Evolutionary conservation across 1,139 yeast genomes (phyloP).

Genomic region (Lipomyces yarrowii): DNA sequence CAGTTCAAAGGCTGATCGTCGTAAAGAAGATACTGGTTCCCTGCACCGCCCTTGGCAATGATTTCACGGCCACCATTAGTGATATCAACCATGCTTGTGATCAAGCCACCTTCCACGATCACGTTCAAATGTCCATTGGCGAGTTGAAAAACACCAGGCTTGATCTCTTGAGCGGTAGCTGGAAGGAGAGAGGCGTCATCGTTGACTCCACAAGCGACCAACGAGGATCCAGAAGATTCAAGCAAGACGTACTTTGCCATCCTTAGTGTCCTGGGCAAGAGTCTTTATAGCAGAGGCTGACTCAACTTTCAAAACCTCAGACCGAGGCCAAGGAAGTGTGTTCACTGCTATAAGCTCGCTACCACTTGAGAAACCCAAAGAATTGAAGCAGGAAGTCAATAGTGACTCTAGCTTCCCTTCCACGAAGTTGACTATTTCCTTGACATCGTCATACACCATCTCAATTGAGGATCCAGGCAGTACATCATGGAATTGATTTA

Average conservation of each 20-base stretch:
- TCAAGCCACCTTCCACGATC: neutral
- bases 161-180: neutral
- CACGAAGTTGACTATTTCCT: conserved; percentile 59
- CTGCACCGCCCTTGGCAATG: conserved; percentile 60
- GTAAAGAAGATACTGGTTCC: conserved; percentile 75
- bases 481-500: conserved; percentile 95
- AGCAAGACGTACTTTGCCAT: neutral
- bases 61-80: conserved; percentile 45
- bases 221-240: neutral
- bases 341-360: conserved; percentile 47
- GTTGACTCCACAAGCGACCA: neutral
- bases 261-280: neutral
- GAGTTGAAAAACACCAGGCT: neutral
- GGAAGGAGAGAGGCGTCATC: neutral
- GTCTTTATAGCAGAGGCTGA: conserved; percentile 19
- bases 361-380: conserved; percentile 41
- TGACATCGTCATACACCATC: conserved; percentile 89
- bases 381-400: conserved; percentile 53
- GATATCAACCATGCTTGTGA: neutral
- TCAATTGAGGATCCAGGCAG: conserved; percentile 94
- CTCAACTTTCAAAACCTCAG: conserved; percentile 19
- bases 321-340: conserved; percentile 69
- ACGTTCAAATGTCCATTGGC: neutral
- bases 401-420: conserved; percentile 56
- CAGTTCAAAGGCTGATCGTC: conserved; percentile 90